Base-by-base conservation (phyloP, 1,139 yeast genomes). In the Taphrina communis region DNA sequence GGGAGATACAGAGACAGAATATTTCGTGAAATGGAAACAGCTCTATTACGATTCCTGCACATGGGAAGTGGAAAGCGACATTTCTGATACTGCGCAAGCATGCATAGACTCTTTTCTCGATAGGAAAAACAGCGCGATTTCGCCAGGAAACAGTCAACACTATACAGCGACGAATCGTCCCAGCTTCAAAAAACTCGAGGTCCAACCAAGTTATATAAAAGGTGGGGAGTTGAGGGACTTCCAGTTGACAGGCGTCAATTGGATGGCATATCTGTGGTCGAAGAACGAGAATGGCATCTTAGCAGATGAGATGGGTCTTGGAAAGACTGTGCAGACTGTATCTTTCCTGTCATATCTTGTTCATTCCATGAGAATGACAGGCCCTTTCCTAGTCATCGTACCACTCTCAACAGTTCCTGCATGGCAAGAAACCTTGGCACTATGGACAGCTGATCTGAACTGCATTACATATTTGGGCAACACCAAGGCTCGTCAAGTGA, bases 251-350 rank as follows among this genome's bases (percentile, higher is more conserved):
- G 99, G 99, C 71, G 84, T 95, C 72, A 95, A 95, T 79, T 95
- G 99, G 99, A 95, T 95, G 99, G 99, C 99, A 0, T 95, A 92
- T 77, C 82, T 95, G 72, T 95, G 99, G 99, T 90, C 97, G 2
- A 85, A 97, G 76, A 91, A 94, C 78, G 97, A 94, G 79, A 95
- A 94, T 78, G 99, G 99, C 69, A 95, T 95, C 68, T 81, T 95
- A 61, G 99, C 99, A 6, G 99, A 95, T 81, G 99, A 95, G 72
- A 95, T 95, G 99, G 99, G 99, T 70, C 83, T 95, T 69, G 99
- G 99, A 74, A 94, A 94, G 78, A 94, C 99, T 7, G 97, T 94
- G 36, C 99, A 94, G 80, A 94, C 99, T 0, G 97, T 95, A 14
- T 85, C 97, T 1, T 95, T 95, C 76, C 82, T 95, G 72, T 89